A percentile compares a stretch with the other conserved stretches of the same genome.
Evolutionary conservation across 2,329 filamentous ascomycete genomes (phyloP).

Genomic region (Penicillium sumatraense): DNA sequence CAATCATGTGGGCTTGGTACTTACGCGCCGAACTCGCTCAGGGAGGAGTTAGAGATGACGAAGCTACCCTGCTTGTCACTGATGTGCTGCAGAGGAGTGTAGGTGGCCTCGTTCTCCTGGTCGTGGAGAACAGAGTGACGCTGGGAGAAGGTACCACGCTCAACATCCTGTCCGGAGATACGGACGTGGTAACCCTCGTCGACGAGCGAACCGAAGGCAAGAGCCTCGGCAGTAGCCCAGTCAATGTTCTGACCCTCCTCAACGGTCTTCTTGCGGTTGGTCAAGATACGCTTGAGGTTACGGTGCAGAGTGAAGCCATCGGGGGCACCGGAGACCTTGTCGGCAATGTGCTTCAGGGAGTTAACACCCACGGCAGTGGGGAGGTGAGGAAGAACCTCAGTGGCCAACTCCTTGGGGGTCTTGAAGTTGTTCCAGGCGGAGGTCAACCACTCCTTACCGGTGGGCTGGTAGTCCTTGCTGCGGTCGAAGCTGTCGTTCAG

Average conservation of each 20-base stretch:
- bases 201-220: slow-evolving; percentile 90
- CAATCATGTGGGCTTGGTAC: slow-evolving; percentile 26
- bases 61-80: slow-evolving; percentile 93
- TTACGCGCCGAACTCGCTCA: slow-evolving; percentile 70
- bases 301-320: slow-evolving; percentile 88
- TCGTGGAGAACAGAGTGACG: slow-evolving; percentile 97
- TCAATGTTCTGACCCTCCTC: slow-evolving; percentile 93
- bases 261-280: slow-evolving; percentile 87
- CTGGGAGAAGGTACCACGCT: slow-evolving; percentile 99
- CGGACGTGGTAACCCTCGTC: slow-evolving; percentile 95
- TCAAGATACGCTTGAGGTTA: slow-evolving; percentile 95
- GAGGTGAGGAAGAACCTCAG: slow-evolving; percentile 89
- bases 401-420: slow-evolving; percentile 94
- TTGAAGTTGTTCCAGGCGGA: slow-evolving; percentile 99
- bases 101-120: slow-evolving; percentile 90
- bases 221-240: slow-evolving; percentile 94
- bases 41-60: slow-evolving; percentile 94
- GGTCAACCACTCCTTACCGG: slow-evolving; percentile 96
- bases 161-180: slow-evolving; percentile 97
- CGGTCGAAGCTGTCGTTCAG: slow-evolving; percentile 95
- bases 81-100: slow-evolving; percentile 88
- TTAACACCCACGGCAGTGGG: slow-evolving; percentile 78
- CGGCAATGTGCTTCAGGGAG: slow-evolving; percentile 78
- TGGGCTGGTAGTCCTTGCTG: slow-evolving; percentile 96
- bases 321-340: slow-evolving; percentile 76